phyloP scores from a whole-genome alignment of 176 grass and related monocot genomes.

The Oryza australiensis region DNA sequence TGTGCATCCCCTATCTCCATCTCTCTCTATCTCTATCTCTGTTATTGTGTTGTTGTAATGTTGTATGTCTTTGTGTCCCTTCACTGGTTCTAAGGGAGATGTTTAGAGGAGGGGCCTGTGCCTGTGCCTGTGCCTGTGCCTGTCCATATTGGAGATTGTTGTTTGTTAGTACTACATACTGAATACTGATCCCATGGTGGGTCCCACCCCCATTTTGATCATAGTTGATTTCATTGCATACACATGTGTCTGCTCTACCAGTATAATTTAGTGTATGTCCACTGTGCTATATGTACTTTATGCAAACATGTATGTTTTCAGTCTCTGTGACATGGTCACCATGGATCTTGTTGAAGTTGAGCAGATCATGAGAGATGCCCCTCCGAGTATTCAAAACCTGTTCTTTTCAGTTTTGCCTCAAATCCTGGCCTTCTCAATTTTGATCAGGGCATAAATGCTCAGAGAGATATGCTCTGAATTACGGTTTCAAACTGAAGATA shows the following conservation, averaged over 20 bases:
- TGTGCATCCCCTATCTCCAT: background rate
- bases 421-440: background rate
- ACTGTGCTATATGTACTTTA: background rate
- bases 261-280: background rate
- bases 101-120: slow-evolving; percentile 22
- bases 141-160: slow-evolving; percentile 40
- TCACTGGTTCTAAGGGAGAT: slow-evolving; percentile 45
- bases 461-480: background rate
- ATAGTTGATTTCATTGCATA: background rate
- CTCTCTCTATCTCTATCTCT: background rate
- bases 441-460: background rate
- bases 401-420: background rate
- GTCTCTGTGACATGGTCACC: background rate
- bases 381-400: background rate
- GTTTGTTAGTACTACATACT: slow-evolving; percentile 29
- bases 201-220: background rate
- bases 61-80: slow-evolving; percentile 46
- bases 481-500: background rate
- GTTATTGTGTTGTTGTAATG: slow-evolving; percentile 30
- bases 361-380: background rate
- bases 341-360: background rate
- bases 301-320: background rate
- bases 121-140: slow-evolving; percentile 38
- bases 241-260: background rate
- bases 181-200: slow-evolving; percentile 41